Evolutionary conservation across 2,329 filamentous ascomycete genomes (phyloP).

Genomic region (Xylaria sp.): DNA sequence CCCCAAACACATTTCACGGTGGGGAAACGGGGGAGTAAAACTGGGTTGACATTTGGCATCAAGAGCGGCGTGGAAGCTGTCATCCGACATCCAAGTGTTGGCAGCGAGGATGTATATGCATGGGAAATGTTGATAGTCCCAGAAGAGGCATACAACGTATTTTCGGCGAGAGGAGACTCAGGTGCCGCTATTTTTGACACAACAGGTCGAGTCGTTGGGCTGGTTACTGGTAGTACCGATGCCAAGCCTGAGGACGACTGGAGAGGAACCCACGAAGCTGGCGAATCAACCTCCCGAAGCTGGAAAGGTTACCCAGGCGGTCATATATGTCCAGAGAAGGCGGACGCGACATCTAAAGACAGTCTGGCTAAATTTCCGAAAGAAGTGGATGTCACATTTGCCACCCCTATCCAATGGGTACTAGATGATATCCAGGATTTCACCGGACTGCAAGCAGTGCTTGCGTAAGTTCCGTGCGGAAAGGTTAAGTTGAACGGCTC

Average conservation of each 20-base stretch:
- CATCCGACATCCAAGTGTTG: not conserved
- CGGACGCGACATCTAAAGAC: not conserved
- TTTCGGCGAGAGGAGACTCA: not conserved
- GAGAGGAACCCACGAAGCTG: not conserved
- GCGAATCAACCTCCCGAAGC: not conserved
- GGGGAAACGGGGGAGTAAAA: not conserved
- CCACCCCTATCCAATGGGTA: not conserved
- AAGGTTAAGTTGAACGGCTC: not conserved
- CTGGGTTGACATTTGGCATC: not conserved
- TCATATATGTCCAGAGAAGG: not conserved
- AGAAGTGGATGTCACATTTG: not conserved
- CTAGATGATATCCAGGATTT: not conserved
- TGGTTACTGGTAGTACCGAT: not conserved
- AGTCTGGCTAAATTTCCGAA: not conserved
- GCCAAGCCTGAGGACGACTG: too few species aligned
- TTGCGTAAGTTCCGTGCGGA: not conserved
- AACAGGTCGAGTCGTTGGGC: not conserved
- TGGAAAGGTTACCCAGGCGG: not conserved
- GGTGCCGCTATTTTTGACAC: not conserved
- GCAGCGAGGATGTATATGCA: not conserved
- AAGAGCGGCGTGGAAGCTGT: not conserved
- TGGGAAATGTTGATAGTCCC: not conserved
- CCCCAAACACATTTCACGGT: not conserved
- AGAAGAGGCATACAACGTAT: not conserved
- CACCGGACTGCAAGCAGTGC: not conserved